These are phyloP conservation scores for Tinospora cordifolia DNA, from an alignment of 164 flowering plant species.

Conservation along the genomic window DNA sequence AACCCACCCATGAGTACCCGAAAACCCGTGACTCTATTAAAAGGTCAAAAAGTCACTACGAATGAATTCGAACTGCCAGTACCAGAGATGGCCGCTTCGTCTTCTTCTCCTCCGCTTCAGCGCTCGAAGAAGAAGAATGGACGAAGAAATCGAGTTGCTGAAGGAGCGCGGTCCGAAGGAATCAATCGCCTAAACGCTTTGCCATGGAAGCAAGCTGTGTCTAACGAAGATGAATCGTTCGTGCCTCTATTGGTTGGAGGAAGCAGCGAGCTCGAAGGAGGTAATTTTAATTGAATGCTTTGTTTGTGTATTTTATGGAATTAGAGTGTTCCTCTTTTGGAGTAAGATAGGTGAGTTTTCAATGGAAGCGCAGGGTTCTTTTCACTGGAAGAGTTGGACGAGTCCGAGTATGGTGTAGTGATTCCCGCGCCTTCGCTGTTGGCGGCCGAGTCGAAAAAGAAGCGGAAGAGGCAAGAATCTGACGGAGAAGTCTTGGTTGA, in stretches of 20 bases:
- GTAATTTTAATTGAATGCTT: slow-evolving; percentile 16
- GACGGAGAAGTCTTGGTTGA: slow-evolving; percentile 12
- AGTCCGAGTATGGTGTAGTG: slow-evolving; percentile 43
- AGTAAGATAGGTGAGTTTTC: background rate
- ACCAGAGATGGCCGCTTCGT: background rate
- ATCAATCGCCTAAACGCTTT: slow-evolving; percentile 36
- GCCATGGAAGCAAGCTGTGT: slow-evolving; percentile 50
- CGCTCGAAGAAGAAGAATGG: background rate
- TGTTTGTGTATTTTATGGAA: background rate
- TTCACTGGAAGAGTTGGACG: slow-evolving; percentile 87
- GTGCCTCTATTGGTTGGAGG: slow-evolving; percentile 28
- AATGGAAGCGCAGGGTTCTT: slow-evolving; percentile 50
- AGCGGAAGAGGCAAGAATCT: slow-evolving; percentile 15
- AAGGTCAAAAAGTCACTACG: background rate
- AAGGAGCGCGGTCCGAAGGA: background rate
- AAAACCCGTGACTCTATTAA: background rate
- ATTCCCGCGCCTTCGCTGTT: slow-evolving; percentile 18
- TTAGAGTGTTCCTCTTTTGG: background rate
- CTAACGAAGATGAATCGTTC: slow-evolving; percentile 47
- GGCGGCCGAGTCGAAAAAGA: slow-evolving; percentile 16
- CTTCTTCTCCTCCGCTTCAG: background rate
- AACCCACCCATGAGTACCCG: background rate
- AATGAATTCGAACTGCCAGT: background rate
- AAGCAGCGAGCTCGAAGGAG: slow-evolving; percentile 66
- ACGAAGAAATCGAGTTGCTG: background rate